Evolutionary conservation across 768 basidiomycete species (phyloP).

Genomic region (Russula lepida): DNA sequence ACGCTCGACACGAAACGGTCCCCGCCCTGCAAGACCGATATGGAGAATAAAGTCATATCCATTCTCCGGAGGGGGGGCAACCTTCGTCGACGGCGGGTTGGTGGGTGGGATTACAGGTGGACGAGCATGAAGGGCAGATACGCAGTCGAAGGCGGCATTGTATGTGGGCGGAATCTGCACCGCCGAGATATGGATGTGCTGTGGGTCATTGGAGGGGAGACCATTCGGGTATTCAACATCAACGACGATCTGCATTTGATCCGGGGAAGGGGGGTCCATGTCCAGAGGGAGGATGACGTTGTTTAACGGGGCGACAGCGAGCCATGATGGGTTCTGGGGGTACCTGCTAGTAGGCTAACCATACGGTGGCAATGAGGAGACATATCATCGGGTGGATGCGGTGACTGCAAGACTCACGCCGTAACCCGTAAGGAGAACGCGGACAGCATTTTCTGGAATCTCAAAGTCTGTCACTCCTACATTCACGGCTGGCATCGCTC

Average conservation of each 20-base stretch:
- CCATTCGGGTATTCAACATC: slow-evolving; percentile 18
- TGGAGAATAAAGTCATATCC: slow-evolving; percentile 70
- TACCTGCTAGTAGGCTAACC: slow-evolving; percentile 24
- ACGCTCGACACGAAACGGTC: slow-evolving; percentile 58
- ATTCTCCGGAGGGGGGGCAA: slow-evolving; percentile 35
- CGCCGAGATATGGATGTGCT: slow-evolving; percentile 52
- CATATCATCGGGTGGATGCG: neutral
- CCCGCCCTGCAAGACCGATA: slow-evolving; percentile 62
- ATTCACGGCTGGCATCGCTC: slow-evolving; percentile 9
- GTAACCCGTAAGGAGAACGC: slow-evolving; percentile 43
- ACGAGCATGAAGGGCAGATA: slow-evolving; percentile 50
- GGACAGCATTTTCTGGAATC: slow-evolving; percentile 27
- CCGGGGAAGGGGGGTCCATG: slow-evolving; percentile 19
- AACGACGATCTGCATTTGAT: slow-evolving; percentile 18
- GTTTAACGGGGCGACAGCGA: slow-evolving; percentile 56
- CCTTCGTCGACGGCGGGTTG: slow-evolving; percentile 28
- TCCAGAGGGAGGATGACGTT: slow-evolving; percentile 36
- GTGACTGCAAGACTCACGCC: slow-evolving; percentile 34
- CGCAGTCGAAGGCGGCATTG: slow-evolving; percentile 43
- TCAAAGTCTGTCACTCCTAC: neutral
- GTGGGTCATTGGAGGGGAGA: slow-evolving; percentile 8
- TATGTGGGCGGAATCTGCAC: slow-evolving; percentile 55
- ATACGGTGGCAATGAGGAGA: slow-evolving; percentile 17
- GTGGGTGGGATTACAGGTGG: slow-evolving; percentile 39
- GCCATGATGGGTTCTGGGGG: slow-evolving; percentile 58